Evolutionary conservation across 2,329 filamentous ascomycete species (phyloP).

Genomic region (Diaporthe sp.): DNA sequence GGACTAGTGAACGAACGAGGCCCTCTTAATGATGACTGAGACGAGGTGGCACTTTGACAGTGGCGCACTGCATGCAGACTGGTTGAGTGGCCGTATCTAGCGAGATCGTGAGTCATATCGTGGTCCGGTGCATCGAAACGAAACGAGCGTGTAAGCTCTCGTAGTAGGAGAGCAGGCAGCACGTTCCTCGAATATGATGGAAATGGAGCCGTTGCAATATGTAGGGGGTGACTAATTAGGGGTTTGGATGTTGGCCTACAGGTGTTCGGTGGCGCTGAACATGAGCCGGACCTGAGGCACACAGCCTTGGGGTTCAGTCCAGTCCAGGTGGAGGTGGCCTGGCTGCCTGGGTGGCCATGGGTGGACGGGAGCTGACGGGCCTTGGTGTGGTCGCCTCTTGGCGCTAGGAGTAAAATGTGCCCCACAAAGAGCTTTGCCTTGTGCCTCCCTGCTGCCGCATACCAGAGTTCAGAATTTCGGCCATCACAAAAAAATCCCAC

Average conservation of each 20-base stretch:
- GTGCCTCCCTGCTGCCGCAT: conserved; percentile 26
- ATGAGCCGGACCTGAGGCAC: background rate
- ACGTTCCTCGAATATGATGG: background rate
- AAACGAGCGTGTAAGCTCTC: background rate
- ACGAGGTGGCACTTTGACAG: background rate
- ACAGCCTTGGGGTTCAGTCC: no score
- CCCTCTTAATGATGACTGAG: background rate
- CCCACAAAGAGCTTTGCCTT: conserved; percentile 35
- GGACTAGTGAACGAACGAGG: background rate
- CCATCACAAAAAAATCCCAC: conserved; percentile 38
- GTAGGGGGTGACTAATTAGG: background rate
- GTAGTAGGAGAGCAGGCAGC: no score
- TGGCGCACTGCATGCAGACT: background rate
- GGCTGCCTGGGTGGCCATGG: background rate
- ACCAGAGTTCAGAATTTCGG: conserved; percentile 28
- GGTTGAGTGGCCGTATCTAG: background rate
- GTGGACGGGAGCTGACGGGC: background rate
- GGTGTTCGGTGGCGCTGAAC: background rate
- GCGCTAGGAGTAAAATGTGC: conserved; percentile 23
- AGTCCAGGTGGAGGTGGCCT: background rate
- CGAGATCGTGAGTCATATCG: background rate
- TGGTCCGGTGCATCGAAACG: background rate
- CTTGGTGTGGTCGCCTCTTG: background rate
- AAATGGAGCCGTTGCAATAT: background rate
- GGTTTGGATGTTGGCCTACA: background rate